These are phyloP conservation scores for Drechslerella coelobrocha DNA, from an alignment of 2,329 filamentous ascomycete genomes.

Conservation along the genomic window DNA sequence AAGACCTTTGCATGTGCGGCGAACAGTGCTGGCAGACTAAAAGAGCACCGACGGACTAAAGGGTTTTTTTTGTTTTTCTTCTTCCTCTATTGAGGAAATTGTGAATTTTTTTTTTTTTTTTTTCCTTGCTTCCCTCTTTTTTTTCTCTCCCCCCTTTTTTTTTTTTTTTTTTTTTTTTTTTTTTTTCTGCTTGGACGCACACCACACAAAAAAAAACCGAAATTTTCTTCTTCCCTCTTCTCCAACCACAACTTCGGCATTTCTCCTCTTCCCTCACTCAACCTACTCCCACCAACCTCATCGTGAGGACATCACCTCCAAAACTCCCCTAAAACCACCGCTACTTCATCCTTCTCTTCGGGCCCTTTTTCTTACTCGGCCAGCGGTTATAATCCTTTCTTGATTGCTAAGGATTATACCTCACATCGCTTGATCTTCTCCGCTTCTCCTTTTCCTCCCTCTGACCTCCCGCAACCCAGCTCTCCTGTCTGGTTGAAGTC, in stretches of 20 bases:
- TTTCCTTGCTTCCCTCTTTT: conserved; percentile 24
- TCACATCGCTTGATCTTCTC: conserved; percentile 32
- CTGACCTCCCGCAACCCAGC: conserved; percentile 22
- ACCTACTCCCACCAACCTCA: conserved; percentile 41
- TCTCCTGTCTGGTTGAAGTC: conserved; percentile 31
- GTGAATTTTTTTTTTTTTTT: conserved; percentile 50
- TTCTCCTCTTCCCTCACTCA: conserved; percentile 47
- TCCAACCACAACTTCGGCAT: conserved; percentile 50
- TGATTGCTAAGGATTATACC: conserved; percentile 50
- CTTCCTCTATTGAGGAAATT: conserved; percentile 40
- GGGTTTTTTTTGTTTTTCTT: conserved; percentile 28
- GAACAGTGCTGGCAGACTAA: conserved; percentile 29
- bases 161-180: conserved; percentile 29
- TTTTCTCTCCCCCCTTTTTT: conserved; percentile 47
- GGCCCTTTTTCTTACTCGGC: conserved; percentile 17
- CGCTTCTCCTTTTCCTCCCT: conserved; percentile 37
- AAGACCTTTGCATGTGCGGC: conserved; percentile 21
- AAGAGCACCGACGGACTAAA: conserved; percentile 35
- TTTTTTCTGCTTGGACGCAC: no score
- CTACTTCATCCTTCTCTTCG: conserved; percentile 22
- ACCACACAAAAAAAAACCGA: conserved; percentile 52
- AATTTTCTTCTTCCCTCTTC: conserved; percentile 51
- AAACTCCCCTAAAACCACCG: conserved; percentile 30
- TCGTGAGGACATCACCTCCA: conserved; percentile 43
- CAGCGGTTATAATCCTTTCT: conserved; percentile 48